Conservation (phyloP, 1,139 yeast genomes). For the Lodderomyces oxycetoniae region DNA sequence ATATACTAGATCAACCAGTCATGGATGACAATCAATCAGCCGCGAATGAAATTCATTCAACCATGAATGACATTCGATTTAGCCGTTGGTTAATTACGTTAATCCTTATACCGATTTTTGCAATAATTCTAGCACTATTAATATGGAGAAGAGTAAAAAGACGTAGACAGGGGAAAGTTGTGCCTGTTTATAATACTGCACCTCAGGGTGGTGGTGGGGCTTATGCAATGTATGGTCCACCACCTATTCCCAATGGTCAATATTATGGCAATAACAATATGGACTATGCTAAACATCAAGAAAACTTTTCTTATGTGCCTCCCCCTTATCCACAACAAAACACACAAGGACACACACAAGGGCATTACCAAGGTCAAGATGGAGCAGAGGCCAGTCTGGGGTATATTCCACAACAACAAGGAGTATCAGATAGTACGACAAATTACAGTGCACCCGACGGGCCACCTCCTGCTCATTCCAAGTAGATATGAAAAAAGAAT, state of each 20-base stretch:
- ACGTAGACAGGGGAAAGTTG: slow-evolving; percentile 1
- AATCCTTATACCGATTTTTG: slow-evolving; percentile 4
- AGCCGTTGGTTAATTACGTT: background rate
- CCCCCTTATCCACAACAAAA: slow-evolving; percentile 4
- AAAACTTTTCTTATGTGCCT: slow-evolving; percentile 1
- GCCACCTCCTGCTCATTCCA: slow-evolving; percentile 10
- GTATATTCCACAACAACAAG: too few species aligned
- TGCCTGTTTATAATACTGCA: slow-evolving; percentile 2
- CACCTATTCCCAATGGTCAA: background rate
- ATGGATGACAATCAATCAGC: too few species aligned
- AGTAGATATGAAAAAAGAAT: background rate
- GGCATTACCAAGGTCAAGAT: background rate
- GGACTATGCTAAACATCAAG: background rate
- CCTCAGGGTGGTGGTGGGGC: slow-evolving; percentile 2
- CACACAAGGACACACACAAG: slow-evolving; percentile 2
- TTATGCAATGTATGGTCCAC: slow-evolving; percentile 2
- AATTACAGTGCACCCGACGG: slow-evolving; percentile 8
- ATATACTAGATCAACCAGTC: too few species aligned
- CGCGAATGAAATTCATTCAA: too few species aligned
- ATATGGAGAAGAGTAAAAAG: slow-evolving; percentile 4
- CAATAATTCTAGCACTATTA: slow-evolving; percentile 2
- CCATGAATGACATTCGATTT: too few species aligned
- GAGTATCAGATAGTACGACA: background rate
- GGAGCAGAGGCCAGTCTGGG: slow-evolving; percentile 6
- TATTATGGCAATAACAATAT: background rate